These are phyloP conservation scores for Lentinus polychrous DNA, from an alignment of 1,284 basidiomycete species.

Conservation along the genomic window DNA sequence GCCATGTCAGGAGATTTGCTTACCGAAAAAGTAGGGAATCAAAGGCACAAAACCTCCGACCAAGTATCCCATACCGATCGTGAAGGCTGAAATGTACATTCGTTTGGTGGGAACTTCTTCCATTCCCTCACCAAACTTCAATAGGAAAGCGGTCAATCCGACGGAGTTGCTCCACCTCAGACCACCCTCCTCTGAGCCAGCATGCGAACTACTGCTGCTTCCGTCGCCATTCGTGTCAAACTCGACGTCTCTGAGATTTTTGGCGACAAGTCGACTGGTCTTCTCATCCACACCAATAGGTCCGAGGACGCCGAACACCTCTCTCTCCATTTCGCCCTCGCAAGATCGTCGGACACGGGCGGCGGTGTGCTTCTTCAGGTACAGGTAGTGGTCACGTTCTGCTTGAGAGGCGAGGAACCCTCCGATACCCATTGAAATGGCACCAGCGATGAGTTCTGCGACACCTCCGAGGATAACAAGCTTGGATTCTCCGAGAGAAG, in stretches of 20 bases:
- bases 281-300: slow-evolving; percentile 84
- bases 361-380: slow-evolving; percentile 66
- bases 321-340: slow-evolving; percentile 91
- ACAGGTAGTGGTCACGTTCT: slow-evolving; percentile 91
- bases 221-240: slow-evolving; percentile 26
- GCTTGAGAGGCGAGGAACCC: slow-evolving; percentile 96
- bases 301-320: slow-evolving; percentile 84
- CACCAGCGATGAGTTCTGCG: slow-evolving; percentile 91
- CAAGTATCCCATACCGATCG: slow-evolving; percentile 85
- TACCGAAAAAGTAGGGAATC: slow-evolving; percentile 86
- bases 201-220: slow-evolving; percentile 18
- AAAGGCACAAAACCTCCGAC: slow-evolving; percentile 86
- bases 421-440: slow-evolving; percentile 95
- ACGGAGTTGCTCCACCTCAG: slow-evolving; percentile 65
- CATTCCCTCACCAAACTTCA: slow-evolving; percentile 89
- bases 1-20: slow-evolving; percentile 14
- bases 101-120: slow-evolving; percentile 55
- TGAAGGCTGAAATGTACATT: slow-evolving; percentile 81
- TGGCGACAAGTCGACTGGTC: slow-evolving; percentile 75
- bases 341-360: slow-evolving; percentile 85
- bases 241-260: slow-evolving; percentile 66
- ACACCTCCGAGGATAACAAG: slow-evolving; percentile 89
- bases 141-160: slow-evolving; percentile 84
- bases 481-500: slow-evolving; percentile 81
- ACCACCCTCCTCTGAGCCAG: slow-evolving; percentile 41